Evolutionary conservation across 2,329 filamentous ascomycete genomes (phyloP).

Genomic region (Calonectria hawksworthii): DNA sequence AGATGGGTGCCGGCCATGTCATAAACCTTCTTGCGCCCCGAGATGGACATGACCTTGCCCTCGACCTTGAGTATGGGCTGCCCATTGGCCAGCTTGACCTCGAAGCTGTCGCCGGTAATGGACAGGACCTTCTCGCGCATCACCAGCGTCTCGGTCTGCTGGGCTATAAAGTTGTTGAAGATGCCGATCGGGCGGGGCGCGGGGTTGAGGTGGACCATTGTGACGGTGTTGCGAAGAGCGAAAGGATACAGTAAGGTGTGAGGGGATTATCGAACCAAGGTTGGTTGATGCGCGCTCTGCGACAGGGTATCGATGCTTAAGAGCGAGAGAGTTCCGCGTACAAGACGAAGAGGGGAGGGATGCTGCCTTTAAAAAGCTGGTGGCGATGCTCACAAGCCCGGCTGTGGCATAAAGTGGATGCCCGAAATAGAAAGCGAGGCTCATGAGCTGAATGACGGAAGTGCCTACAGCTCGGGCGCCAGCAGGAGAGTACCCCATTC

Average conservation of each 20-base stretch:
- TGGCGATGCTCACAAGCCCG: not conserved
- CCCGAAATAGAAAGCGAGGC: not conserved
- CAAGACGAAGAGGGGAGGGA: not conserved
- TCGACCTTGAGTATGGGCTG: conserved; percentile 68
- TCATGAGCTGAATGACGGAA: not conserved
- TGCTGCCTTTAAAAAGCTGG: not conserved
- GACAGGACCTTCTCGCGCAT: conserved; percentile 75
- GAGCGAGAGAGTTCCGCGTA: not conserved
- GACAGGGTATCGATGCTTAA: not conserved
- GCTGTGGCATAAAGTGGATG: not conserved
- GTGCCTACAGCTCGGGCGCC: not conserved
- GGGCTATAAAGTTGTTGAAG: conserved; percentile 55
- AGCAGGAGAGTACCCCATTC: not conserved
- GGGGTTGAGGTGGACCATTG: conserved; percentile 44
- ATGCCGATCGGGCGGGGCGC: conserved; percentile 54
- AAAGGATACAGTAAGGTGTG: not conserved
- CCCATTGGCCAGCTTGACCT: conserved; percentile 69
- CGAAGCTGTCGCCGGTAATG: conserved; percentile 74
- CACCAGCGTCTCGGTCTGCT: conserved; percentile 62
- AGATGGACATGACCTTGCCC: conserved; percentile 67
- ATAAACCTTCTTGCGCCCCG: conserved; percentile 67
- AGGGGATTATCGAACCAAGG: not conserved
- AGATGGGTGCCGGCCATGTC: conserved; percentile 68
- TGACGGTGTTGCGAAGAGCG: not conserved
- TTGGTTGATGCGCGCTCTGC: not conserved